Evolutionary conservation across 768 basidiomycete species (phyloP).

Genomic region (Podaxis pistillaris): DNA sequence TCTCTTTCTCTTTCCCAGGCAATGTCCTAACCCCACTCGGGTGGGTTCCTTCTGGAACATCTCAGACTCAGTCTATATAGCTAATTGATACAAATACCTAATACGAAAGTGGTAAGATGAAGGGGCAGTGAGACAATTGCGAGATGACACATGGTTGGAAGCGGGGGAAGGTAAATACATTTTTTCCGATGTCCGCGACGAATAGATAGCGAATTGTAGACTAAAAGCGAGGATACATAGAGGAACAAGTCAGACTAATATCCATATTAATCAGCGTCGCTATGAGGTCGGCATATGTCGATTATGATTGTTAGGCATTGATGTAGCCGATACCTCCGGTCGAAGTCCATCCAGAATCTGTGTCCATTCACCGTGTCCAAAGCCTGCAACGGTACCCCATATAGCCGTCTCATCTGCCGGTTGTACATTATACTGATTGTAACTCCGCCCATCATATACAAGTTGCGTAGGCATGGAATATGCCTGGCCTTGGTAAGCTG

Average conservation of each 20-base stretch:
- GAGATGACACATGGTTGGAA: background rate
- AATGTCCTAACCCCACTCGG: slow-evolving; percentile 26
- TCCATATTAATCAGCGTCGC: slow-evolving; percentile 13
- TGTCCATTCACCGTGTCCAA: slow-evolving; percentile 76
- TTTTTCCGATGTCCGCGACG: slow-evolving; percentile 8
- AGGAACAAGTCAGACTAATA: slow-evolving; percentile 11
- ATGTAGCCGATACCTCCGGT: slow-evolving; percentile 32
- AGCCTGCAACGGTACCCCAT: slow-evolving; percentile 75
- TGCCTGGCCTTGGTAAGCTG: slow-evolving; percentile 18
- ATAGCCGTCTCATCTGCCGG: slow-evolving; percentile 62
- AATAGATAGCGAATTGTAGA: slow-evolving; percentile 19
- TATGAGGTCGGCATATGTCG: slow-evolving; percentile 38
- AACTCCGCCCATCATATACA: slow-evolving; percentile 39
- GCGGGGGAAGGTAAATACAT: slow-evolving; percentile 15
- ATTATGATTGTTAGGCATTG: slow-evolving; percentile 16
- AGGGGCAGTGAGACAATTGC: slow-evolving; percentile 5
- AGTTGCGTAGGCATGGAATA: slow-evolving; percentile 21
- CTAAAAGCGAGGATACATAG: slow-evolving; percentile 16
- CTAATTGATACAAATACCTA: slow-evolving; percentile 28
- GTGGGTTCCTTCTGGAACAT: slow-evolving; percentile 34
- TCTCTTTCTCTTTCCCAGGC: background rate
- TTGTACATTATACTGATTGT: slow-evolving; percentile 42
- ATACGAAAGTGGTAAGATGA: slow-evolving; percentile 13
- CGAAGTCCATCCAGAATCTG: slow-evolving; percentile 63
- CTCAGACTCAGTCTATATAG: slow-evolving; percentile 31